Base-by-base conservation (phyloP, 345 rosid genomes). In the Lumnitzera littorea region DNA sequence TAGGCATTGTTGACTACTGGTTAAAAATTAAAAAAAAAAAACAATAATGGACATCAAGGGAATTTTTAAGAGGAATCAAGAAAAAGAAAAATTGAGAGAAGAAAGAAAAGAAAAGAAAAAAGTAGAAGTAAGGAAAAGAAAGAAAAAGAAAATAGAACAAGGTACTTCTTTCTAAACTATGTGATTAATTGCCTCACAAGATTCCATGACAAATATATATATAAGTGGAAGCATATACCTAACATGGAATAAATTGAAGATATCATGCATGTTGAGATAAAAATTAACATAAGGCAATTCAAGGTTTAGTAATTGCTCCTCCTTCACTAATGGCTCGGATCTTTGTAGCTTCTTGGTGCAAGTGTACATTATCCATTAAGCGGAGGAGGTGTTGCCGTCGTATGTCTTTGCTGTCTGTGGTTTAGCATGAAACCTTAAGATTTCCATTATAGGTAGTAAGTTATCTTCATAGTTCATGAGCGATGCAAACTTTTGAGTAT, bases 171-270 rank as follows among this genome's bases (percentile, higher is more conserved):
- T 20, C 20, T 25, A 12, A 12, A 53, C 31, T 0, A 54, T 12
- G 23, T 17, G 15, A 1, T 43, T 27, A 5, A 27, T 27, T 27
- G 5, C 31, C 31, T 27, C 1, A 27, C 31, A 27, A 2, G 5
- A 27, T 27, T 27, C 5, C 5, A 27, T 27, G 31, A 15, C 0
- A 24, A 29, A 12, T 36, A 51, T 11, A 20, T 20, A 12, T 6
- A 31, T 27, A 14, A 27, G 20, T 5, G 31, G 17, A 15, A 43
- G 55, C 60, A 4, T 11, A 49, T 56, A 74, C 87, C 85, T 70
- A 24, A 84, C 62, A 47, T 84, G 87, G 67, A 84, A 78, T 60
- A 79, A 69, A 14, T 70, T 65, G 24, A 83, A 80, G 57, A 76
- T 31, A 16, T 78, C 78, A 47, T 62, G 43, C 69, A 53, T 74